Evolutionary conservation across 768 basidiomycete genomes (phyloP).

Genomic region (Steccherinum ochraceum): DNA sequence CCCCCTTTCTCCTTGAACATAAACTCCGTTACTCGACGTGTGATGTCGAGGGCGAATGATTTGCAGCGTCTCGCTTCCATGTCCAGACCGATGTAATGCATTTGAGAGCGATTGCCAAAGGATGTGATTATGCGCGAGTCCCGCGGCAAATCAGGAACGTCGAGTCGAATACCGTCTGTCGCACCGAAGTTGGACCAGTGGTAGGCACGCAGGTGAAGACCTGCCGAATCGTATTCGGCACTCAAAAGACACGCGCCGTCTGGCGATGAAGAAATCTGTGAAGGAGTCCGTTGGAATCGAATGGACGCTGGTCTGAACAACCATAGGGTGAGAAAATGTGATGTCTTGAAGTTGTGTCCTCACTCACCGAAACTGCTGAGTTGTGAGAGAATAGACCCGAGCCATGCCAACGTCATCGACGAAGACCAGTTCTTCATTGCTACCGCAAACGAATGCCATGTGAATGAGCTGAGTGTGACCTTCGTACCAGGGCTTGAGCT

Average conservation of each 20-base stretch:
- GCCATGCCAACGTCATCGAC: slow-evolving; percentile 38
- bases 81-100: slow-evolving; percentile 40
- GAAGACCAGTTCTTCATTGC: slow-evolving; percentile 44
- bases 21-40: slow-evolving; percentile 49
- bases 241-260: slow-evolving; percentile 49
- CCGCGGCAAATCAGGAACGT: slow-evolving; percentile 23
- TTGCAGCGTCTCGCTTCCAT: slow-evolving; percentile 22
- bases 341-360: too few species aligned
- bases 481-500: slow-evolving; percentile 40
- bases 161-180: slow-evolving; percentile 35
- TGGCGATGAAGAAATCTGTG: slow-evolving; percentile 37
- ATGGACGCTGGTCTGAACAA: slow-evolving; percentile 39
- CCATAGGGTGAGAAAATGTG: not conserved
- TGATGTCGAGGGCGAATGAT: slow-evolving; percentile 46
- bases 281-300: slow-evolving; percentile 29
- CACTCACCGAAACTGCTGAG: slow-evolving; percentile 46
- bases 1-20: slow-evolving; percentile 38
- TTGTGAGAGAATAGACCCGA: slow-evolving; percentile 47
- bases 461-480: slow-evolving; percentile 20
- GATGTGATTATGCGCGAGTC: slow-evolving; percentile 35
- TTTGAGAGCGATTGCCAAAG: slow-evolving; percentile 32
- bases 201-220: slow-evolving; percentile 30
- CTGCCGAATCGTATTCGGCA: slow-evolving; percentile 12
- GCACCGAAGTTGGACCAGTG: slow-evolving; percentile 57
- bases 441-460: slow-evolving; percentile 39